These are phyloP conservation scores for Trichophyton simii DNA, from an alignment of 2,329 filamentous ascomycete genomes.

Conservation along the genomic window DNA sequence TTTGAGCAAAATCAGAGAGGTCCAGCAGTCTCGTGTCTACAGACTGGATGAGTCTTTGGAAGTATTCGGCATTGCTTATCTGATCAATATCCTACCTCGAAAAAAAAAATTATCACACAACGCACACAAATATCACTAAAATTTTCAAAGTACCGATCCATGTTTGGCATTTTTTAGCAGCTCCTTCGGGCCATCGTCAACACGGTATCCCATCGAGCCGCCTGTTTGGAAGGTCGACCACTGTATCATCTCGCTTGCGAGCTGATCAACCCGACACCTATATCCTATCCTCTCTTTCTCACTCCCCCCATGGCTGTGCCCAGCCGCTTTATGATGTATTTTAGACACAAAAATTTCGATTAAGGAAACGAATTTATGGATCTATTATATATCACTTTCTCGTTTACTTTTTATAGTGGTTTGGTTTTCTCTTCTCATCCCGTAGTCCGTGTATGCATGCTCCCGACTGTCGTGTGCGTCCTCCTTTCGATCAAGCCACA, in stretches of 20 bases:
- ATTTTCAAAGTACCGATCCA: neutral
- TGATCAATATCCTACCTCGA: constrained; percentile 1
- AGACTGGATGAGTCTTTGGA: neutral
- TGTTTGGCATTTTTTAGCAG: neutral
- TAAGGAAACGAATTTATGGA: constrained; percentile 5
- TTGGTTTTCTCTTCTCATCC: no score
- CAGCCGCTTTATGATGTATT: constrained; percentile 1
- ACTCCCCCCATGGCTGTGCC: neutral
- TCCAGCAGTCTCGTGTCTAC: neutral
- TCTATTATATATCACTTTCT: neutral
- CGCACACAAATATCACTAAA: neutral
- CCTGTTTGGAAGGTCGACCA: constrained; percentile 1
- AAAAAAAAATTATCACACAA: neutral
- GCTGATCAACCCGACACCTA: neutral
- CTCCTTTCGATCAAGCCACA: no score
- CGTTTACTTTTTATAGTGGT: neutral
- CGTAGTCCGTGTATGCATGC: no score
- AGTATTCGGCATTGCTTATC: constrained; percentile 1
- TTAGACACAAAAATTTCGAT: constrained; percentile 5
- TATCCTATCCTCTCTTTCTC: neutral
- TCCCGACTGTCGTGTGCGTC: no score
- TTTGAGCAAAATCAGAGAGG: constrained; percentile 8
- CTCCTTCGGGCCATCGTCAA: neutral
- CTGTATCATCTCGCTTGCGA: neutral
- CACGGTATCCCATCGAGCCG: neutral